Evolutionary conservation across 2,329 filamentous ascomycete species (phyloP).

Genomic region (Botrytis tulipae): DNA sequence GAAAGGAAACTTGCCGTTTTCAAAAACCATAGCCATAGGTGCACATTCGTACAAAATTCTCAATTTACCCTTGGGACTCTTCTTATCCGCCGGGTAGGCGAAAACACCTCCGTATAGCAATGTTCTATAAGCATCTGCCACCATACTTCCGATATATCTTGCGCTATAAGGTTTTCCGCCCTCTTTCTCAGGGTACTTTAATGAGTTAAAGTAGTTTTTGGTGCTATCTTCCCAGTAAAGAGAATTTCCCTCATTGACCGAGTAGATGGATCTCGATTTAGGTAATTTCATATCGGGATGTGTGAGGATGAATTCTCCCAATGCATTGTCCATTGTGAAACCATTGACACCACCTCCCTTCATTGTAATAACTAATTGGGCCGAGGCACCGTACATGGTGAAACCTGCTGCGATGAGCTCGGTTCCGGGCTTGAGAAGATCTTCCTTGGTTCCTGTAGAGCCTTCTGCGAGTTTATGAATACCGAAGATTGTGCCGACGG

Average conservation of each 20-base stretch:
- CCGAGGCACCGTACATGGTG: constrained; percentile 98
- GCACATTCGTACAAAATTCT: constrained; percentile 97
- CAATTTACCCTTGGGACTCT: constrained; percentile 97
- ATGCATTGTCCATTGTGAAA: constrained; percentile 93
- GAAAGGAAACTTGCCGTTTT: constrained; percentile 70
- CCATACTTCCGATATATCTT: constrained; percentile 97
- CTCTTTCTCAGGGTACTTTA: constrained; percentile 73
- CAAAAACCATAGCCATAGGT: constrained; percentile 98
- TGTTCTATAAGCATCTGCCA: constrained; percentile 95
- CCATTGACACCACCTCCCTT: constrained; percentile 88
- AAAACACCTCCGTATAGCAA: constrained; percentile 95
- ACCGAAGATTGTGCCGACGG: constrained; percentile 95
- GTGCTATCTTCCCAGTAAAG: constrained; percentile 91
- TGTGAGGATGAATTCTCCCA: constrained; percentile 98
- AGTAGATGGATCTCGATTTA: constrained; percentile 81
- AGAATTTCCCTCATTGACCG: constrained; percentile 97
- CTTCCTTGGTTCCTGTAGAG: constrained; percentile 72
- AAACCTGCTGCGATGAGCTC: constrained; percentile 95
- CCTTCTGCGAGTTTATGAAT: constrained; percentile 85
- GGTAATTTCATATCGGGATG: constrained; percentile 94
- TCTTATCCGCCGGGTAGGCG: constrained; percentile 95
- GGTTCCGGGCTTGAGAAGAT: constrained; percentile 84
- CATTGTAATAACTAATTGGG: constrained; percentile 97
- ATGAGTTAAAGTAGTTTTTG: constrained; percentile 81
- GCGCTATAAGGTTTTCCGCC: constrained; percentile 88